Conservation (phyloP, 2,329 filamentous ascomycete species). For the Neurospora sp. region DNA sequence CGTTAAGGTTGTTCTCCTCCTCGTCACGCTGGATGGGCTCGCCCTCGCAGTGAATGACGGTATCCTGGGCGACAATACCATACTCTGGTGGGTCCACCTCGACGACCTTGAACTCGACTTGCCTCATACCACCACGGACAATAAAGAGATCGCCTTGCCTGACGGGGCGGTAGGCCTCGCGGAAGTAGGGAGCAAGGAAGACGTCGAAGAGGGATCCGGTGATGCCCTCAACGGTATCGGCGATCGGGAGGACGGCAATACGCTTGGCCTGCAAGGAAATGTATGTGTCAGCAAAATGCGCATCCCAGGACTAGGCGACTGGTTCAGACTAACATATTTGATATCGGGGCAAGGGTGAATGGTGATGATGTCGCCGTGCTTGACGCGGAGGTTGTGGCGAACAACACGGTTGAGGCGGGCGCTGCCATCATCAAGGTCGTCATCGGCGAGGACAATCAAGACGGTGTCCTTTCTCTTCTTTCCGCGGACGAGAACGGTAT, state of each 20-base stretch:
- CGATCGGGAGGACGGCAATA: conserved; percentile 94
- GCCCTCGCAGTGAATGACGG: conserved; percentile 97
- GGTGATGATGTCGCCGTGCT: conserved; percentile 96
- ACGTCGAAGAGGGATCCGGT: conserved; percentile 98
- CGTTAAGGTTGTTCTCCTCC: conserved; percentile 97
- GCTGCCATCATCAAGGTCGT: conserved; percentile 94
- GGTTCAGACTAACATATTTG: conserved; percentile 81
- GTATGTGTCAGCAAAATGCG: conserved; percentile 1
- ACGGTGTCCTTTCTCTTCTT: conserved; percentile 99
- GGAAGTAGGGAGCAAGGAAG: conserved; percentile 98
- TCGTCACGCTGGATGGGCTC: conserved; percentile 94
- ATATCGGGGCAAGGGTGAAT: conserved; percentile 98
- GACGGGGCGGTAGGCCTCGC: conserved; percentile 94
- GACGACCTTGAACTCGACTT: conserved; percentile 99
- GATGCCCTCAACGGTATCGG: conserved; percentile 94
- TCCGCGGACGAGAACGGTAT: conserved; percentile 95
- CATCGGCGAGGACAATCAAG: conserved; percentile 91
- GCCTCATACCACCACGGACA: conserved; percentile 93
- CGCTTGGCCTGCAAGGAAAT: conserved; percentile 68
- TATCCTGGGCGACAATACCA: conserved; percentile 97
- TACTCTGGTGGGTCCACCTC: conserved; percentile 98
- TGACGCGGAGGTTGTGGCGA: conserved; percentile 94
- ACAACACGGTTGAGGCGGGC: conserved; percentile 98
- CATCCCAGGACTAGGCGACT: background rate
- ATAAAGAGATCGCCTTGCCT: conserved; percentile 97